Percentiles rank a stretch among this genome's conserved stretches.
These are phyloP conservation scores for Daldinia eschscholtzii DNA, from an alignment of 2,329 filamentous ascomycete genomes.

Conservation along the genomic window DNA sequence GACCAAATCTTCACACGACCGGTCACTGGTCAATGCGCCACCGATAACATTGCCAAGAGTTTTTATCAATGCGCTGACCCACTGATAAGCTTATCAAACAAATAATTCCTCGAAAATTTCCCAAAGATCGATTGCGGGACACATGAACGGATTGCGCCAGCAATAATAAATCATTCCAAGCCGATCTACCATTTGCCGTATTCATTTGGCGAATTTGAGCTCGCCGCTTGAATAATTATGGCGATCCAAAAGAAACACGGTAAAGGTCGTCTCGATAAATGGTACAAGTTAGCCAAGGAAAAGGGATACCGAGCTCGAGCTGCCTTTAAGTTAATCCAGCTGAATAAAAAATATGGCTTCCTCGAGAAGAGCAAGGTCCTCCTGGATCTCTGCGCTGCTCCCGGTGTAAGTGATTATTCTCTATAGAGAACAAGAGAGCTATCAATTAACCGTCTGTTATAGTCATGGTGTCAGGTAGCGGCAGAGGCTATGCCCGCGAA, in stretches of 20 bases:
- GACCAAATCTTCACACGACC: background rate
- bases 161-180: slow-evolving; percentile 10
- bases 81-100: slow-evolving; percentile 39
- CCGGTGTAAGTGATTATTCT: slow-evolving; percentile 65
- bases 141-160: slow-evolving; percentile 22
- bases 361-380: slow-evolving; percentile 96
- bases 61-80: slow-evolving; percentile 1
- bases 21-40: slow-evolving; percentile 2
- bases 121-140: slow-evolving; percentile 32
- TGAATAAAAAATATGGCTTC: slow-evolving; percentile 99
- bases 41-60: slow-evolving; percentile 20
- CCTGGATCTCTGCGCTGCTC: slow-evolving; percentile 96
- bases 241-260: slow-evolving; percentile 99
- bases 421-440: background rate
- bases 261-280: slow-evolving; percentile 98
- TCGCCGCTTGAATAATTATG: slow-evolving; percentile 67
- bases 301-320: slow-evolving; percentile 96
- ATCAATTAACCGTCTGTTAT: slow-evolving; percentile 48
- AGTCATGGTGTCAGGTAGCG: slow-evolving; percentile 97
- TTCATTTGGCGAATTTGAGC: slow-evolving; percentile 10
- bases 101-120: slow-evolving; percentile 42
- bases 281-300: slow-evolving; percentile 98
- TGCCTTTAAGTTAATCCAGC: slow-evolving; percentile 96
- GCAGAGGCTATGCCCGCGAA: slow-evolving; percentile 93
- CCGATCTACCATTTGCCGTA: slow-evolving; percentile 13